phyloP scores from a whole-genome alignment of 495 filamentous ascomycete genomes.

The Neurospora tetrasperma region DNA sequence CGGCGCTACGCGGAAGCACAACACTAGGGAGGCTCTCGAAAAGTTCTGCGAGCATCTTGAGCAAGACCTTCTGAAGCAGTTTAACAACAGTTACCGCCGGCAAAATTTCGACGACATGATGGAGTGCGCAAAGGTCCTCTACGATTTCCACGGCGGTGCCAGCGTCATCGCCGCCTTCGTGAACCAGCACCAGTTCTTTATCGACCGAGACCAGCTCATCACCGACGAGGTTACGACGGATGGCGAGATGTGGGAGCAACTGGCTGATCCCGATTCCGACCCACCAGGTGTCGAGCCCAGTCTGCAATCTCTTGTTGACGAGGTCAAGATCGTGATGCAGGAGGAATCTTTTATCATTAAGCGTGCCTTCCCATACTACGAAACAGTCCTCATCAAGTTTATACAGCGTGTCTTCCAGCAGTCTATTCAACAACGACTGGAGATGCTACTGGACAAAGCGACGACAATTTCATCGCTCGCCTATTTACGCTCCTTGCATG shows the following conservation, averaged over 20 bases:
- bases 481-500: slow-evolving; percentile 83
- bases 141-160: slow-evolving; percentile 91
- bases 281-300: slow-evolving; percentile 85
- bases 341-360: slow-evolving; percentile 95
- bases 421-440: slow-evolving; percentile 88
- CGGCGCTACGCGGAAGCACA: slow-evolving; percentile 39
- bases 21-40: slow-evolving; percentile 85
- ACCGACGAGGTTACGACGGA: slow-evolving; percentile 82
- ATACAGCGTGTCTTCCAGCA: slow-evolving; percentile 95
- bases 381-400: slow-evolving; percentile 85
- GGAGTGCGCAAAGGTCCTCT: slow-evolving; percentile 83
- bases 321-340: slow-evolving; percentile 91
- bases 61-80: slow-evolving; percentile 89
- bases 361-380: slow-evolving; percentile 89
- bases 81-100: slow-evolving; percentile 89
- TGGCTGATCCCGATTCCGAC: slow-evolving; percentile 90
- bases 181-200: slow-evolving; percentile 99
- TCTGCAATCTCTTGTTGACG: slow-evolving; percentile 81
- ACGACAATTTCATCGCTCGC: slow-evolving; percentile 82
- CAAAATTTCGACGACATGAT: slow-evolving; percentile 95
- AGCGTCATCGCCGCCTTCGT: slow-evolving; percentile 94
- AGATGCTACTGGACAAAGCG: slow-evolving; percentile 94
- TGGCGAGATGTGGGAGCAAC: slow-evolving; percentile 74
- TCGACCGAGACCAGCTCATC: slow-evolving; percentile 79
- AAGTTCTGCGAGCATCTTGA: slow-evolving; percentile 94